A percentile compares a stretch with the other conserved stretches of the same genome.
These are phyloP conservation scores for Capsicum baccatum DNA, from an alignment of 257 asterid species.

Conservation along the genomic window DNA sequence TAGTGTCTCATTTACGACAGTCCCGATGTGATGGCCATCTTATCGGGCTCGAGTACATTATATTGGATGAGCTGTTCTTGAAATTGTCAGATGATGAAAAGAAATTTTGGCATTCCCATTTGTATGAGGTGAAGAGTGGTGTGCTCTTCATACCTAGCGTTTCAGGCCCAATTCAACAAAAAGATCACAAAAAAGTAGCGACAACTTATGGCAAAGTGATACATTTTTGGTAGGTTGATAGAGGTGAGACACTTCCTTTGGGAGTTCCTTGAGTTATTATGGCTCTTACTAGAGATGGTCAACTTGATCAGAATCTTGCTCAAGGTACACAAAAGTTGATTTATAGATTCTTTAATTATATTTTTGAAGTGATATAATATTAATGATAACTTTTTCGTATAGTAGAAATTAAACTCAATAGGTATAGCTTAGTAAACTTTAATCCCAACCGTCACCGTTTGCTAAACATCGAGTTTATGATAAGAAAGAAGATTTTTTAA, in stretches of 20 bases:
- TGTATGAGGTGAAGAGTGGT: conserved; percentile 87
- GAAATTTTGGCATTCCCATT: conserved; percentile 83
- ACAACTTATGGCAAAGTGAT: conserved; percentile 76
- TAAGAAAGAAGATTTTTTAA: too few relatives aligned
- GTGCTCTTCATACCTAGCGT: conserved; percentile 76
- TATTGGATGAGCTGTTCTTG: conserved; percentile 61
- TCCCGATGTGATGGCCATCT: conserved; percentile 66
- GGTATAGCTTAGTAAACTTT: too few relatives aligned
- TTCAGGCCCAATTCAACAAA: conserved; percentile 69
- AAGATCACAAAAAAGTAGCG: conserved; percentile 65
- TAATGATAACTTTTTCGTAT: too few relatives aligned
- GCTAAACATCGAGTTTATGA: too few relatives aligned
- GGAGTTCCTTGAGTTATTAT: conserved; percentile 88
- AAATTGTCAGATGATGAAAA: conserved; percentile 85
- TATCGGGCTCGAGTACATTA: conserved; percentile 75
- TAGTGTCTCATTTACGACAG: conserved; percentile 85
- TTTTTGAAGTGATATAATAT: neutral
- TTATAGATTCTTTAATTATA: too few relatives aligned
- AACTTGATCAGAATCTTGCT: conserved; percentile 62
- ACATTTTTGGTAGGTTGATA: conserved; percentile 93
- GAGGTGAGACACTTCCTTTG: conserved; percentile 69
- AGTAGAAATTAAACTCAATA: too few relatives aligned
- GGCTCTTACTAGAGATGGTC: conserved; percentile 86
- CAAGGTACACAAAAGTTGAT: conserved; percentile 43
- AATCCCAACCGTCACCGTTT: too few relatives aligned